These are phyloP conservation scores for Candida freyschussii DNA, from an alignment of 1,139 yeast species.

Conservation along the genomic window DNA sequence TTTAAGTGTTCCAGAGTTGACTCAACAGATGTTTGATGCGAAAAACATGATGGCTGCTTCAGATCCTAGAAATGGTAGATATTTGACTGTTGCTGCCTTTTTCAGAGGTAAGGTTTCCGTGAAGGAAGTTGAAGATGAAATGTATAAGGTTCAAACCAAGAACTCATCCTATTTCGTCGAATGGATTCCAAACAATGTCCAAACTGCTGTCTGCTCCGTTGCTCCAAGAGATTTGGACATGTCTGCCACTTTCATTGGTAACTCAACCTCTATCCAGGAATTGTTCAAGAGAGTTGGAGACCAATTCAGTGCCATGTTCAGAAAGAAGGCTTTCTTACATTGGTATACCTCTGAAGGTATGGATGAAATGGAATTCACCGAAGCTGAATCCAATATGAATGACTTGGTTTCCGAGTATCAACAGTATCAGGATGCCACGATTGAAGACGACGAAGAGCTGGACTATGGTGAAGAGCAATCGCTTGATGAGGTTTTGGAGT, in stretches of 20 bases:
- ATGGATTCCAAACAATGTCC: conserved; percentile 99
- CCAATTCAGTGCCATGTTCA: conserved; percentile 95
- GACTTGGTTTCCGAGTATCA: conserved; percentile 92
- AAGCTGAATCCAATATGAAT: conserved; percentile 91
- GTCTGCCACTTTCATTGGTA: conserved; percentile 92
- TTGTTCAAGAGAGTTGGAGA: conserved; percentile 97
- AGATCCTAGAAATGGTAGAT: conserved; percentile 93
- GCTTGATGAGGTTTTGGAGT: conserved; percentile 27
- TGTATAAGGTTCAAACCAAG: conserved; percentile 86
- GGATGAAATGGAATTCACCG: conserved; percentile 91
- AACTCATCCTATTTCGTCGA: conserved; percentile 95
- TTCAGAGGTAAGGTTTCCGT: conserved; percentile 98
- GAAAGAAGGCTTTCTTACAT: conserved; percentile 98
- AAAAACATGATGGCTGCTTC: conserved; percentile 98
- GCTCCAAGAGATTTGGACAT: conserved; percentile 85
- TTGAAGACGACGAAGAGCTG: conserved; percentile 76
- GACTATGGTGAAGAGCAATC: conserved; percentile 36
- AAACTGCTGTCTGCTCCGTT: conserved; percentile 96
- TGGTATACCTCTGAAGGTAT: conserved; percentile 98
- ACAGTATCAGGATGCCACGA: conserved; percentile 92
- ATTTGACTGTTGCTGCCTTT: conserved; percentile 95
- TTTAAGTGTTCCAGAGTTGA: conserved; percentile 85
- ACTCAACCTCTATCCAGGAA: conserved; percentile 96
- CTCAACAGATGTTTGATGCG: conserved; percentile 96
- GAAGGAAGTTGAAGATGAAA: conserved; percentile 95